Conservation (phyloP, 306 rosid genomes). For the Pterocarpus macrocarpus region DNA sequence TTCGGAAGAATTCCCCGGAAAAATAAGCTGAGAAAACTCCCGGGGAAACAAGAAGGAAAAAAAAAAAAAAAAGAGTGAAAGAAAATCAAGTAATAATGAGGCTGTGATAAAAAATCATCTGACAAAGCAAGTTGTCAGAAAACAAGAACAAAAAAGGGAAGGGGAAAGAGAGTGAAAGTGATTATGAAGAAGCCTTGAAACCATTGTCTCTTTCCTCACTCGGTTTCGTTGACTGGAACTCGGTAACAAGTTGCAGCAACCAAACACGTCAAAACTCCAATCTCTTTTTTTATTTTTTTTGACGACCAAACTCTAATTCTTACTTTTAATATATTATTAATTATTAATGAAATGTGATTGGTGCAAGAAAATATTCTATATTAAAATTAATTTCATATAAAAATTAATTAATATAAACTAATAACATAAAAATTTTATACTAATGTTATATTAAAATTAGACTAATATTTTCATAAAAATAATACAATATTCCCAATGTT, state of each 20-base stretch:
- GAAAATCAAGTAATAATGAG: neutral
- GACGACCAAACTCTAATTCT: no score
- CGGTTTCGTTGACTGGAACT: conserved; percentile 39
- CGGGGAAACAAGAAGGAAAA: neutral
- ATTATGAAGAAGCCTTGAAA: neutral
- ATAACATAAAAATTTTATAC: no score
- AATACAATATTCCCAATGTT: no score
- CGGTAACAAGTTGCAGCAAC: neutral
- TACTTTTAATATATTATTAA: no score
- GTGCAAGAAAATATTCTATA: neutral
- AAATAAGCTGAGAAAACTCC: conserved; percentile 12
- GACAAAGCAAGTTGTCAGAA: neutral
- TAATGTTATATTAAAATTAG: no score
- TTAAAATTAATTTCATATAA: no score
- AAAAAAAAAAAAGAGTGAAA: conserved; percentile 1
- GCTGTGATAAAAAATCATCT: neutral
- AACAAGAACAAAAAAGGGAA: conserved; percentile 6
- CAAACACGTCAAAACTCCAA: neutral
- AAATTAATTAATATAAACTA: no score
- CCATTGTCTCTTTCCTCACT: neutral
- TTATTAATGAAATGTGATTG: no score
- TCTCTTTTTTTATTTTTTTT: no score
- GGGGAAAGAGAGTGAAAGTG: neutral
- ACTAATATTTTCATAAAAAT: no score
- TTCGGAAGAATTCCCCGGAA: conserved; percentile 23